A percentile compares a stretch with the other conserved stretches of the same genome.
These are phyloP conservation scores for Tetrapisispora pingtungensis DNA, from an alignment of 805 yeast genomes.

Conservation along the genomic window DNA sequence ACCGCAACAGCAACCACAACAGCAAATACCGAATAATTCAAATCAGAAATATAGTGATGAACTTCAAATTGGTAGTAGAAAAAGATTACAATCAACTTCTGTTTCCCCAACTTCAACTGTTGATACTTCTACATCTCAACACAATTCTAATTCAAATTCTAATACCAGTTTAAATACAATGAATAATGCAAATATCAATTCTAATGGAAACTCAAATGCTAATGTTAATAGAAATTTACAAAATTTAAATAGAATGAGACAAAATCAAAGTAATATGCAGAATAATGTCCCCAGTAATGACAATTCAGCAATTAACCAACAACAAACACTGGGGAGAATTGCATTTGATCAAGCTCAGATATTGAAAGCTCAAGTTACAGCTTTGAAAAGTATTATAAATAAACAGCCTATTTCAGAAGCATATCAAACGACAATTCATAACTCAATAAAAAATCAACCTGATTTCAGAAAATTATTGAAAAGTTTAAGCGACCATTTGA, in stretches of 20 bases:
- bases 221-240: background rate
- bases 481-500: conserved; percentile 24
- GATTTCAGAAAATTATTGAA: conserved; percentile 26
- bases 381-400: conserved; percentile 25
- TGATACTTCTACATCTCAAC: background rate
- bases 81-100: background rate
- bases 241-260: background rate
- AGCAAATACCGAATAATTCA: background rate
- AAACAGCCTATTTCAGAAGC: conserved; percentile 24
- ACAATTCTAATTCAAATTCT: background rate
- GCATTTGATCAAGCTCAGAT: conserved; percentile 20
- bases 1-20: background rate
- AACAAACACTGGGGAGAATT: conserved; percentile 1
- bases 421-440: conserved; percentile 21
- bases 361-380: conserved; percentile 28
- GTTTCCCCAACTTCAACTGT: conserved; percentile 12
- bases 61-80: background rate
- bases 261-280: background rate
- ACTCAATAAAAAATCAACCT: conserved; percentile 26
- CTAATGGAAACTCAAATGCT: background rate
- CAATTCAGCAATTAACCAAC: background rate
- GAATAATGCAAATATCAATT: too few relatives aligned
- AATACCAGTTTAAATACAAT: too few relatives aligned
- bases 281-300: background rate
- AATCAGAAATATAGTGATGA: too few relatives aligned